Evolutionary conservation across 2,329 filamentous ascomycete species (phyloP), one percentile per base, ranked within the genome.

Genomic region (Stemphylium beticola): DNA sequence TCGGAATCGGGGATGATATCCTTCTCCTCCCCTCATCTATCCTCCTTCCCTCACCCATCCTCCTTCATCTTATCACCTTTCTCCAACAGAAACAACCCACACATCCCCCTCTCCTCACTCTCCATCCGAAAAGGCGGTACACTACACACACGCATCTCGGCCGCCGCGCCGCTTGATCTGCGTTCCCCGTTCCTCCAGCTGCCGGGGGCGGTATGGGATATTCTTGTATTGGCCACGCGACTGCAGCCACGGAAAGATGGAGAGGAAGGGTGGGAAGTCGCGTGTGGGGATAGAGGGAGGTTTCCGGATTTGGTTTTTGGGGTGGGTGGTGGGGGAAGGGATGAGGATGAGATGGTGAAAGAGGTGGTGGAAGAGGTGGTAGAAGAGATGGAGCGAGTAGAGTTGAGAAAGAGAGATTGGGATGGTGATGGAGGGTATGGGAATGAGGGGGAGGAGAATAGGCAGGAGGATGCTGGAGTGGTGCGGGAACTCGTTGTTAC

Each of bases 241-340:
- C 49, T 37, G 4, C 36, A 42, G 15, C 22, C 32, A 18, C 20
- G 22, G 7, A 20, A 14, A 2, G 12, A 32, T 4, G 43, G 32
- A 14, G 26, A 14, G 0, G 48, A 54, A 4, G 52, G 52, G 4
- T 36, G 57, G 15, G 41, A 46, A 4, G 62, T 65, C 2, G 63
- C 63, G 15, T 67, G 64, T 24, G 54, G 10, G 5, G 20, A 41
- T 3, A 15, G 54, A 20, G 24, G 15, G 2, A 49, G 44, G 14
- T 61, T 58, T 20, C 64, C 62, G 1, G 62, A 67, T 42, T 36
- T 67, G 4, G 55, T 67, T 6, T 55, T 65, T 29, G 62, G 59
- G 2, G 29, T 66, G 7, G 11, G 33, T 6, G 18, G 17, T 0
- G 41, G 32, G 9, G 44, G 46, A 1, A 38, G 51, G n/a, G 53